Conservation (phyloP, 768 basidiomycete species). For the Podaxis sp. region DNA sequence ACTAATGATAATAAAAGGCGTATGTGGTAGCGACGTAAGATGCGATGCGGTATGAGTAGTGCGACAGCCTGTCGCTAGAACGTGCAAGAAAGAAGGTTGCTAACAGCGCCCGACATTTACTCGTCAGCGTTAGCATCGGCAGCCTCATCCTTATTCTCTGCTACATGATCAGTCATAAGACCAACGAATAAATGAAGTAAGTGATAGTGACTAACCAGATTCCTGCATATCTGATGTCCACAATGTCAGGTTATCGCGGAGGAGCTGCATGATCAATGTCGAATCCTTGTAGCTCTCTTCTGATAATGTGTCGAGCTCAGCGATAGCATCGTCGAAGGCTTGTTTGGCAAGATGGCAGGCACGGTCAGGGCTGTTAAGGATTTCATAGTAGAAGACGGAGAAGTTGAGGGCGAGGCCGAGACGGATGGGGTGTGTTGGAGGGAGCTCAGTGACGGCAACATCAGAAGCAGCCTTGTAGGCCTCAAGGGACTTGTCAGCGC, state of each 20-base stretch:
- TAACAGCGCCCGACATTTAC: conserved; percentile 33
- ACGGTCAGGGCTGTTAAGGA: conserved; percentile 97
- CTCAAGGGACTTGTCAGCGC: conserved; percentile 95
- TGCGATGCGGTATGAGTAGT: conserved; percentile 13
- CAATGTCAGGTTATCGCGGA: conserved; percentile 95
- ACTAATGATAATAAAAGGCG: conserved; percentile 14
- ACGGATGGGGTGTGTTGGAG: conserved; percentile 95
- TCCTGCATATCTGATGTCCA: conserved; percentile 99
- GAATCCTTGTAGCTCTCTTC: conserved; percentile 99
- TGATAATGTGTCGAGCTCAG: conserved; percentile 97
- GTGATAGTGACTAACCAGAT: conserved; percentile 52
- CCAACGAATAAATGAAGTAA: neutral
- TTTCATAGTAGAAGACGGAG: conserved; percentile 99
- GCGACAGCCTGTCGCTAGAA: conserved; percentile 6
- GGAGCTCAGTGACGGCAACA: conserved; percentile 94
- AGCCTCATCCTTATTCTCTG: conserved; percentile 69
- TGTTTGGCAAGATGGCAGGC: conserved; percentile 99
- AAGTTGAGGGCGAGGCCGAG: conserved; percentile 99
- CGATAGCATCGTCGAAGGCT: conserved; percentile 98
- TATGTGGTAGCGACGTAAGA: conserved; percentile 14
- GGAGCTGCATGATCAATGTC: conserved; percentile 94
- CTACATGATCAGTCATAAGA: conserved; percentile 28
- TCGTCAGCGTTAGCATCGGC: conserved; percentile 66
- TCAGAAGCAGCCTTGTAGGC: conserved; percentile 98
- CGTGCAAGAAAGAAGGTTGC: conserved; percentile 1